Base-by-base conservation (phyloP, 495 filamentous ascomycete species). In the Alectoria sarmentosa region DNA sequence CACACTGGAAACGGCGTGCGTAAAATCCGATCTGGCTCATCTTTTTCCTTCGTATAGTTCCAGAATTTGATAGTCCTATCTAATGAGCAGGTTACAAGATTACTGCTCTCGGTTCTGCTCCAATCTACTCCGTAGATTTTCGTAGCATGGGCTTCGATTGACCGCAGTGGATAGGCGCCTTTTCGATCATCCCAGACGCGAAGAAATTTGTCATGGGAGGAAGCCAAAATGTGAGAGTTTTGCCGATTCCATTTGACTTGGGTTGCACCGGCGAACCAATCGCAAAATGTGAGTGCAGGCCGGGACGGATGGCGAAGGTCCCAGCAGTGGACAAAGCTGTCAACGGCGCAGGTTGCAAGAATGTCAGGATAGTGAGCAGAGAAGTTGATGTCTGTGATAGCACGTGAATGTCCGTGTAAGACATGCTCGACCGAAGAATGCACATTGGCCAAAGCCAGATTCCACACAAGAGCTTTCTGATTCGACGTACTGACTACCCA, bases 51-150 rank as follows among this genome's bases (percentile, higher is more conserved):
- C 9, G 76, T 82, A 68, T 90, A 93, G 73, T 96, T 87, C 93
- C 93, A 98, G 69, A 96, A 90, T 69, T 95, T 96, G 73, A 98
- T 90, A 13, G 89, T 95, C 70, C 87, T 90, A 71, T 98, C 93
- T 58, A 96, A 74, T 4, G 92, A 94, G 74, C 93, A 96, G 14
- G 93, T 98, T 8, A 89, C 83, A 36, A 98, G 72, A 37, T 84
- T 85, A 13, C 84, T 85, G 10, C 85, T 70, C 42, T 86, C 79
- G 1, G 88, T 86, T 66, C 93, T 83, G 71, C 94, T 92, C 93
- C 93, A 98, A 75, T 96, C 93, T 28, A 98, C 80, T 17, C 93
- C 93, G 73, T 96, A 96, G 48, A 98, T 96, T 73, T 96, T 96
- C 15, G 92, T 96, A n/a, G 85, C 85, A 71, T 98, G 93, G 0